Evolutionary conservation across 192 early-diverging fungal species (phyloP).

Genomic region (Linnemannia elongata): DNA sequence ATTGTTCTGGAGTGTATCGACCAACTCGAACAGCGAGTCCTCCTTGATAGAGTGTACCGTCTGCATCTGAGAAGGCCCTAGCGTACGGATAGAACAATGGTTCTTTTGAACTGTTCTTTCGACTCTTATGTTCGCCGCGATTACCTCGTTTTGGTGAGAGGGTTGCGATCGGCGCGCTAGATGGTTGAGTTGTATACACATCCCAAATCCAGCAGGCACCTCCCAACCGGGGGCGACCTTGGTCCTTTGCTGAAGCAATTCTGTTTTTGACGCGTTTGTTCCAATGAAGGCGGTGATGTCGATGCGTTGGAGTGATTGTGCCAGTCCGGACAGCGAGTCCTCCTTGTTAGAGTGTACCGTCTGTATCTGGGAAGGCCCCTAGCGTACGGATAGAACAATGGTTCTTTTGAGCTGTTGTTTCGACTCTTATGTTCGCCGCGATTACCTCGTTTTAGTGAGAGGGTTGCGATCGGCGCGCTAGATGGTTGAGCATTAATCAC

Average conservation of each 20-base stretch:
- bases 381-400: conserved; percentile 20
- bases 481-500: conserved; percentile 18
- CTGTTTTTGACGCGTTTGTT: not conserved
- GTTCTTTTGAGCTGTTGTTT: not conserved
- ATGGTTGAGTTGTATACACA: conserved; percentile 22
- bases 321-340: not conserved
- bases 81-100: conserved; percentile 18
- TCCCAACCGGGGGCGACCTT: conserved; percentile 26
- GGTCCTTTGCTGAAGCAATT: not conserved
- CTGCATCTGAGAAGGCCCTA: conserved; percentile 17
- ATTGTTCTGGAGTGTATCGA: no score
- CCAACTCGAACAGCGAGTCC: no score
- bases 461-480: conserved; percentile 24
- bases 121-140: conserved; percentile 24
- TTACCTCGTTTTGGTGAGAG: conserved; percentile 35
- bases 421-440: conserved; percentile 24
- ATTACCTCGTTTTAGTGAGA: conserved; percentile 33
- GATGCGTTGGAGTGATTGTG: conserved; percentile 15
- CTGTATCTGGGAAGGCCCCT: conserved; percentile 16
- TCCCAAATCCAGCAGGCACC: conserved; percentile 20
- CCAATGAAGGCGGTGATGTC: not conserved
- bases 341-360: no score
- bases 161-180: conserved; percentile 28
- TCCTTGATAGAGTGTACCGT: no score
- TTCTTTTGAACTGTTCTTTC: conserved; percentile 1